Percentiles rank a stretch among this genome's conserved stretches.
Evolutionary conservation across 495 filamentous ascomycete genomes (phyloP).

Genomic region (Lentithecium fluviatile): DNA sequence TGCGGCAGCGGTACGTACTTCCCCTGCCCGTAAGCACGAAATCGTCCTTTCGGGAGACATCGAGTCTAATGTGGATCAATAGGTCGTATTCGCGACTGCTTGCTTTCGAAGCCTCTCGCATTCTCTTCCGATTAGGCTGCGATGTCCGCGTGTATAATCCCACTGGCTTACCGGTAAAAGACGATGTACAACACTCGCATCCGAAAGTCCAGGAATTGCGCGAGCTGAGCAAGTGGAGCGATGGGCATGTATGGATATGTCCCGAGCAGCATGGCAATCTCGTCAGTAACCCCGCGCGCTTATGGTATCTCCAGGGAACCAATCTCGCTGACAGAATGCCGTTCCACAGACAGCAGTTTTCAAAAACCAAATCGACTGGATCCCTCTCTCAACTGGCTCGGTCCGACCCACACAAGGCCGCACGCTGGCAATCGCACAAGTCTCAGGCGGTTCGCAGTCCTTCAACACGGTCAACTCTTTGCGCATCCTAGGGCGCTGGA

Average conservation of each 20-base stretch:
- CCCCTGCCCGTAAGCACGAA: too few species aligned
- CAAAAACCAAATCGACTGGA: conserved; percentile 78
- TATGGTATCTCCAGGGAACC: neutral
- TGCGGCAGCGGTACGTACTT: conserved; percentile 54
- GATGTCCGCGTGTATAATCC: conserved; percentile 69
- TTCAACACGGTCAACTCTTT: conserved; percentile 76
- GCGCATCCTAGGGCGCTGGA: conserved; percentile 69
- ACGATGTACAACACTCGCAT: conserved; percentile 58
- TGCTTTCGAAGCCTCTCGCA: conserved; percentile 59
- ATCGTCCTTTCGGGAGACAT: too few species aligned
- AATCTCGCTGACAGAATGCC: neutral
- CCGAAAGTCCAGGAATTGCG: conserved; percentile 66
- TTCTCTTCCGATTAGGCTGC: conserved; percentile 66
- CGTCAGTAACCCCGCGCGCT: conserved; percentile 40
- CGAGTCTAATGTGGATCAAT: too few species aligned
- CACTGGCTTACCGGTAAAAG: conserved; percentile 60
- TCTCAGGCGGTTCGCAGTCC: conserved; percentile 66
- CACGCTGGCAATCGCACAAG: conserved; percentile 64
- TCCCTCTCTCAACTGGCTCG: conserved; percentile 60
- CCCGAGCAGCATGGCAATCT: conserved; percentile 72
- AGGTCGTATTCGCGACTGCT: conserved; percentile 63
- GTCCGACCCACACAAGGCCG: conserved; percentile 69
- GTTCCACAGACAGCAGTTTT: conserved; percentile 60
- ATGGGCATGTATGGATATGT: conserved; percentile 68
- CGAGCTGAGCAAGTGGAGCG: conserved; percentile 63